phyloP scores from a whole-genome alignment of 805 yeast species.

The Clavispora vitiphila region DNA sequence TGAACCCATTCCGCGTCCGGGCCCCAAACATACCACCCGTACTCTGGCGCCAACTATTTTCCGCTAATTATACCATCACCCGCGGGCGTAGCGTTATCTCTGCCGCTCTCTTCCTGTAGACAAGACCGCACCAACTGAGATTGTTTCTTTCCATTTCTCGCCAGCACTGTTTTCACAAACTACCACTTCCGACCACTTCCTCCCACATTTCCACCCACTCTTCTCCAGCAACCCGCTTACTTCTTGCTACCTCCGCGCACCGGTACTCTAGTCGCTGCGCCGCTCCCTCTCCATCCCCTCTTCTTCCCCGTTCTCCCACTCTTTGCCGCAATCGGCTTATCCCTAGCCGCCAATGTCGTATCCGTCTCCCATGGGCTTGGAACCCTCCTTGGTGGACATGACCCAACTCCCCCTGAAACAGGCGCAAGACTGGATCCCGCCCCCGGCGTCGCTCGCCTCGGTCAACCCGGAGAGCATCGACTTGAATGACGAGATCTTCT shows the following conservation, averaged over 20 bases:
- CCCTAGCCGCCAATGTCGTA: conserved; percentile 4
- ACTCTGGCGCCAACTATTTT: background rate
- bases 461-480: conserved; percentile 16
- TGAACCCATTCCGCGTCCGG: no score
- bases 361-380: conserved; percentile 5
- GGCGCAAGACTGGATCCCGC: conserved; percentile 11
- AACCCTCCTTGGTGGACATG: conserved; percentile 4
- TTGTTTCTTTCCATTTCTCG: background rate
- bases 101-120: background rate
- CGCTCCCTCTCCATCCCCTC: background rate
- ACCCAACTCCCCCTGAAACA: background rate
- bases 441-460: conserved; percentile 14
- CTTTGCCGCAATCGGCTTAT: background rate
- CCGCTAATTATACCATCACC: no score
- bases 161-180: background rate
- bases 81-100: background rate
- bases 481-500: conserved; percentile 23
- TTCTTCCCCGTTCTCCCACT: background rate
- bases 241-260: no score
- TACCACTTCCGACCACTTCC: no score
- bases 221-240: no score
- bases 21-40: no score
- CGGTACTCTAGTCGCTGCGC: background rate
- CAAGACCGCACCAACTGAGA: background rate
- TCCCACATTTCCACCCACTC: no score